phyloP scores from a whole-genome alignment of 2,329 filamentous ascomycete genomes.

The Tricladium varicosporioides region DNA sequence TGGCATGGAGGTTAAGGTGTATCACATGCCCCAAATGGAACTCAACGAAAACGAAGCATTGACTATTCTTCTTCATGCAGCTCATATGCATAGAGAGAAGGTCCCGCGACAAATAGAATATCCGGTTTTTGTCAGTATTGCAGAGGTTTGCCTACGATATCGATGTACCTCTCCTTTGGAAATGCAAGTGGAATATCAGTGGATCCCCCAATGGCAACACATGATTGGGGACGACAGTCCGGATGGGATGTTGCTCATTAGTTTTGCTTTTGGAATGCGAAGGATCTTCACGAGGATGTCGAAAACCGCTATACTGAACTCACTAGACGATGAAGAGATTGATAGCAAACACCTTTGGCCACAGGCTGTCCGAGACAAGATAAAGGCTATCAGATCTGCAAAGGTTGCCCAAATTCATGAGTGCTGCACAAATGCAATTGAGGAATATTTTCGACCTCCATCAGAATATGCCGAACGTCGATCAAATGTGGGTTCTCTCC shows the following conservation, averaged over 20 bases:
- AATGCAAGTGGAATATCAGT: slow-evolving; percentile 47
- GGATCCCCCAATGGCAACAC: slow-evolving; percentile 52
- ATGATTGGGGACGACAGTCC: slow-evolving; percentile 45
- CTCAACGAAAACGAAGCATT: slow-evolving; percentile 41
- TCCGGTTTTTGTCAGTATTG: slow-evolving; percentile 50
- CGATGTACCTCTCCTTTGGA: slow-evolving; percentile 51
- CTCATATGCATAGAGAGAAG: slow-evolving; percentile 47
- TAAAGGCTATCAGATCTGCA: slow-evolving; percentile 47
- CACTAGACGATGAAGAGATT: slow-evolving; percentile 43
- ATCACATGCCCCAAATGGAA: slow-evolving; percentile 53
- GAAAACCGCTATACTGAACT: slow-evolving; percentile 47
- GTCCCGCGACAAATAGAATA: slow-evolving; percentile 48
- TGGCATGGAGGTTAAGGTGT: slow-evolving; percentile 45
- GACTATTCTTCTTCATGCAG: slow-evolving; percentile 49
- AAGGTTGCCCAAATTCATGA: slow-evolving; percentile 51
- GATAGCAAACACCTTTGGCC: slow-evolving; percentile 45
- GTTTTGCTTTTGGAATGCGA: slow-evolving; percentile 50
- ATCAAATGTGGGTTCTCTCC: slow-evolving; percentile 23
- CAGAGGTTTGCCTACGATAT: slow-evolving; percentile 49
- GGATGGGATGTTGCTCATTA: slow-evolving; percentile 50
- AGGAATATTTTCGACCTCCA: slow-evolving; percentile 44
- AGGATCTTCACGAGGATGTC: slow-evolving; percentile 49
- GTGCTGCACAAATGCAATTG: slow-evolving; percentile 43
- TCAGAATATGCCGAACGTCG: slow-evolving; percentile 13
- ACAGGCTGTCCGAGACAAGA: slow-evolving; percentile 44